These are phyloP conservation scores for Leptomonas pyrrhocoris DNA, from an alignment of 208 protist species.

Conservation along the genomic window DNA sequence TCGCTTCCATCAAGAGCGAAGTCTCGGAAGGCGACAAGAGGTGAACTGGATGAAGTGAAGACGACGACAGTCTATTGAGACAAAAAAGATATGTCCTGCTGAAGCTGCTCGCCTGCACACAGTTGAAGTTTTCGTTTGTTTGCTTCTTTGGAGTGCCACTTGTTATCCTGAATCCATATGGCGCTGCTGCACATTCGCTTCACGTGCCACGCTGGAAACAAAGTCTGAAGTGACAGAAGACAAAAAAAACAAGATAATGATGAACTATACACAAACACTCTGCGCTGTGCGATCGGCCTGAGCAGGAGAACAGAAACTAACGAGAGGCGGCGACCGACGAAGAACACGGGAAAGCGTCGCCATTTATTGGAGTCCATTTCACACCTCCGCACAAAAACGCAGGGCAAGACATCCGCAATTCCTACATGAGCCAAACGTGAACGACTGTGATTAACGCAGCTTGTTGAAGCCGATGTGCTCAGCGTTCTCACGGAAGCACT, in stretches of 20 bases:
- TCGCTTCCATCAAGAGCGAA: too few species aligned
- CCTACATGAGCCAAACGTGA: not conserved
- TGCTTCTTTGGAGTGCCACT: too few species aligned
- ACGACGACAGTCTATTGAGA: too few species aligned
- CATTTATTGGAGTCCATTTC: not conserved
- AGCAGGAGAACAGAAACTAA: not conserved
- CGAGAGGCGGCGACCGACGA: not conserved
- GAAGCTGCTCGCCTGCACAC: too few species aligned
- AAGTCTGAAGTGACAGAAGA: not conserved
- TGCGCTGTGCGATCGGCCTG: not conserved
- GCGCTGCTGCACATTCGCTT: too few species aligned
- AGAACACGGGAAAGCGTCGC: not conserved
- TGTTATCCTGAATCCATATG: too few species aligned
- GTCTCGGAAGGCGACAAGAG: too few species aligned
- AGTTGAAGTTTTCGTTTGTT: too few species aligned
- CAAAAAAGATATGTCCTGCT: too few species aligned
- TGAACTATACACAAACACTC: conserved; percentile 20
- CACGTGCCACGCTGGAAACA: too few species aligned
- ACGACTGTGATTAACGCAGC: conserved; percentile 66
- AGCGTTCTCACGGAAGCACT: conserved; percentile 95
- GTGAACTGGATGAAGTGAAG: too few species aligned
- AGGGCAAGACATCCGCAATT: not conserved
- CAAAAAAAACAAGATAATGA: conserved; percentile 1
- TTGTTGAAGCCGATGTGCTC: conserved; percentile 92
- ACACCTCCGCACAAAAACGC: not conserved